Percentiles rank a stretch among this genome's conserved stretches.
Conservation (phyloP, 2,329 filamentous ascomycete species). For the Fusarium robinianum region DNA sequence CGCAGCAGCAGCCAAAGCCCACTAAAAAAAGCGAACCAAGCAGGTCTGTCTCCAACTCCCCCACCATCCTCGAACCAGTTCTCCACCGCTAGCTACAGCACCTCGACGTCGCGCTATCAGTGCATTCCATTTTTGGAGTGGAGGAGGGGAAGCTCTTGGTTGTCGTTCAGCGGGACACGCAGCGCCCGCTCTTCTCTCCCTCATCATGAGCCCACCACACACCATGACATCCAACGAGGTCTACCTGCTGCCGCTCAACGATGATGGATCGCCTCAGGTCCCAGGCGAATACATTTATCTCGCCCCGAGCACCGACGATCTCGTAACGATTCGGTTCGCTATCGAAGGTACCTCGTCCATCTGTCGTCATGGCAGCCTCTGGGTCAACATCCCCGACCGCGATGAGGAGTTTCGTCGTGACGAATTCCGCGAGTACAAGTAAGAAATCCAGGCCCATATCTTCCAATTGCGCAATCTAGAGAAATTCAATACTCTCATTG, state of each 20-base stretch:
- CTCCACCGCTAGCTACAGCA: constrained; percentile 28
- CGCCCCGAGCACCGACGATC: constrained; percentile 72
- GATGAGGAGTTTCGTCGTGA: constrained; percentile 77
- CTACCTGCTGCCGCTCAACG: constrained; percentile 87
- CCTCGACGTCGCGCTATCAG: constrained; percentile 20
- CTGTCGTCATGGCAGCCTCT: constrained; percentile 90
- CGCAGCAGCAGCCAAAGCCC: constrained; percentile 21
- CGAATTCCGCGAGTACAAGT: constrained; percentile 89
- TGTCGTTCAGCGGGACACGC: constrained; percentile 37
- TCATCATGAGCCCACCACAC: constrained; percentile 58
- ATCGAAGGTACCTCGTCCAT: constrained; percentile 96
- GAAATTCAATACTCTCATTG: background rate
- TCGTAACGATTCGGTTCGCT: constrained; percentile 81
- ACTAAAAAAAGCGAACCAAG: constrained; percentile 30
- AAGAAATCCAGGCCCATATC: constrained; percentile 43
- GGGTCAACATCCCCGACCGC: constrained; percentile 89
- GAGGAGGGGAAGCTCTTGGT: constrained; percentile 27
- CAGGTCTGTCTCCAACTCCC: constrained; percentile 9
- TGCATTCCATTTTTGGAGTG: constrained; percentile 30
- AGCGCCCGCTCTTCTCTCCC: constrained; percentile 38
- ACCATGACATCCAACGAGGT: constrained; percentile 72
- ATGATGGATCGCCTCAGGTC: constrained; percentile 89
- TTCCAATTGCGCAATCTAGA: constrained; percentile 10
- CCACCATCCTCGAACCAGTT: constrained; percentile 24
- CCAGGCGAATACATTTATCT: constrained; percentile 91